Base-by-base conservation (phyloP, 371 early-diverging fungal genomes). In the Zancudomyces culisetae region DNA sequence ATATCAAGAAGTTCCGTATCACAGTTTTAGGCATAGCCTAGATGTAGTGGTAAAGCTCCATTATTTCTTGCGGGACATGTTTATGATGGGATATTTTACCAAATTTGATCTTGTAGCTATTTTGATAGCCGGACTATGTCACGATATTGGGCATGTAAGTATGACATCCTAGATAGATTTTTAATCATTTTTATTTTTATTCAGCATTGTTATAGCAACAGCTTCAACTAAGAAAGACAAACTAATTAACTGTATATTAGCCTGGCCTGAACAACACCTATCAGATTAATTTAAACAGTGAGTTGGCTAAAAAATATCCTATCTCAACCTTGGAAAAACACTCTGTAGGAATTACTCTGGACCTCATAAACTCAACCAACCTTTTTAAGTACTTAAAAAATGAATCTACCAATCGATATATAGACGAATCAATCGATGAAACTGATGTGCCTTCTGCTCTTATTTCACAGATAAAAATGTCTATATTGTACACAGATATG, bases 401-500 rank as follows among this genome's bases (percentile, higher is more conserved):
- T 35, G 28, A 59, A 53, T 56, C 51, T 47, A 60, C 56, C 43
- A 56, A 56, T 13, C 45, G 54, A 45, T 63, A 57, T 47, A 51
- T 60, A 45, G 62, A 66, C 41, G 57, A 55, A 43, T 60, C 65
- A 2, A 42, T 55, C 2, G 55, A 52, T 1, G 59, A 56, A 27
- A 43, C 47, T 4, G 59, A 60, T 24, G 55, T 66, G 19, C 57
- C 58, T 22, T 62, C 69, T 1, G 64, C 72, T 43, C 69, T 78
- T 63, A 58, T 72, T 3, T 64, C 64, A 28, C 57, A 70, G 35
- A 73, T 81, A 43, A 61, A 70, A 26, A 69, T 77, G 26, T 75
- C 79, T 58, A 86, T 91, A 29, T 64, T 91, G 18, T 74, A 79
- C 12, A 91, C 91, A 0, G 91, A 91, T 62, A 91, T 91, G 91